Evolutionary conservation across 345 rosid species (phyloP), one percentile per base, ranked within the genome.

Genomic region (Acer yangbiense): DNA sequence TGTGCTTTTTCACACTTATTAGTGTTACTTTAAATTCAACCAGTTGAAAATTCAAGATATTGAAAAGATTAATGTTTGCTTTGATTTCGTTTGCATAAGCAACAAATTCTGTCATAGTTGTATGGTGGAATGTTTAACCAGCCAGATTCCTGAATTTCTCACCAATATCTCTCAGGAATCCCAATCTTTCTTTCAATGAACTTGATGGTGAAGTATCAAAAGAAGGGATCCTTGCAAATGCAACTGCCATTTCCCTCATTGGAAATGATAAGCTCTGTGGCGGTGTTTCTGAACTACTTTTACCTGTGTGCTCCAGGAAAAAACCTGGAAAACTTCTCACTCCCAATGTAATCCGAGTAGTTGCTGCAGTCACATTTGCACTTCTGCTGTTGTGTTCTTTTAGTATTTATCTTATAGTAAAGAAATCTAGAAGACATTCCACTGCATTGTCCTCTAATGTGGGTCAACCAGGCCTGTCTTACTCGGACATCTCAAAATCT

Each of bases 231-330:
- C 76, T 83, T n/a, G 75, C 77, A 72, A 79, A 79, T 27, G 71
- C 41, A 17, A 75, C 66, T 46, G 72, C 68, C 0, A 0, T 76
- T 76, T 82, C 80, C 2, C 11, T 82, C 13, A 1, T 11, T 1
- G 79, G 85, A 21, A 75, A 78, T 35, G 14, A 41, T 52, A 72
- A 76, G 41, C 71, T 82, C 75, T 79, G 82, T 12, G 85, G 76
- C 0, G 83, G 76, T 3, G 41, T 69, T 35, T 44, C 21, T 16
- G 10, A 54, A 32, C 17, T 80, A 7, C 78, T 21, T 27, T 20
- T 69, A 60, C 64, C 69, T 13, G 7, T 25, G 50, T 80, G 83
- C 72, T 57, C 65, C 18, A 48, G 54, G 39, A 25, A 58, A 68
- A 16, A 3, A 50, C 13, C 18, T 3, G 8, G 69, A 3, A 23